phyloP scores from a whole-genome alignment of 306 rosid genomes.

The Malus asiatica region DNA sequence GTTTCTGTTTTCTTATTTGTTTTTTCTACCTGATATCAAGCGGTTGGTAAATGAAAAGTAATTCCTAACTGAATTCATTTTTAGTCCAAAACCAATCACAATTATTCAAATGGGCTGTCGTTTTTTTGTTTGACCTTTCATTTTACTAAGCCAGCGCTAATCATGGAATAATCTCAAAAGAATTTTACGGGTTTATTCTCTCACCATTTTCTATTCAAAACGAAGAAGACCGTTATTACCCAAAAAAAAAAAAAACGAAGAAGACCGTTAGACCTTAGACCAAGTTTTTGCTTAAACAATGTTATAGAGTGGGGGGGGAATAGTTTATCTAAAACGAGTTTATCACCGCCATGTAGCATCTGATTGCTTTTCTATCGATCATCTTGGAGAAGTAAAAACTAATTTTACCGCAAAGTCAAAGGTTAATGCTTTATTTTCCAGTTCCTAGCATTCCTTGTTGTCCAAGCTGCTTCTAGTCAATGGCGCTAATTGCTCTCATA shows the following conservation, averaged over 20 bases:
- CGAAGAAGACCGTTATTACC: too few relatives aligned
- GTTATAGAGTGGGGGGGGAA: too few relatives aligned
- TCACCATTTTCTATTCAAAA: too few relatives aligned
- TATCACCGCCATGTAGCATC: too few relatives aligned
- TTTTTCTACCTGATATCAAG: background rate
- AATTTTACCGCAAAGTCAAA: background rate
- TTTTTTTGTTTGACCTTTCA: background rate
- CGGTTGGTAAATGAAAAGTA: background rate
- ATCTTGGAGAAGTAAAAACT: background rate
- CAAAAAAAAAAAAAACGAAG: too few relatives aligned
- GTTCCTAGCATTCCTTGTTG: background rate
- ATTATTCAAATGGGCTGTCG: background rate
- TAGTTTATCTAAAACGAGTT: too few relatives aligned
- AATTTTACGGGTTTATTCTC: background rate
- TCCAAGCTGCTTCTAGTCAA: background rate
- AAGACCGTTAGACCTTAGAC: too few relatives aligned
- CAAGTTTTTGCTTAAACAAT: background rate
- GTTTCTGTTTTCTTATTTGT: too few relatives aligned
- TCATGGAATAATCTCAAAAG: background rate
- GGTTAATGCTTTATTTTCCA: background rate
- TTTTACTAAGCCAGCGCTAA: background rate
- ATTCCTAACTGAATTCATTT: background rate
- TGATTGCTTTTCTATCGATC: background rate
- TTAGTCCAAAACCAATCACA: background rate
- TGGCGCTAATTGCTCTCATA: background rate